A percentile compares a stretch with the other conserved stretches of the same genome.
These are phyloP conservation scores for Aspergillus sojae DNA, from an alignment of 2,329 filamentous ascomycete genomes.

Conservation along the genomic window DNA sequence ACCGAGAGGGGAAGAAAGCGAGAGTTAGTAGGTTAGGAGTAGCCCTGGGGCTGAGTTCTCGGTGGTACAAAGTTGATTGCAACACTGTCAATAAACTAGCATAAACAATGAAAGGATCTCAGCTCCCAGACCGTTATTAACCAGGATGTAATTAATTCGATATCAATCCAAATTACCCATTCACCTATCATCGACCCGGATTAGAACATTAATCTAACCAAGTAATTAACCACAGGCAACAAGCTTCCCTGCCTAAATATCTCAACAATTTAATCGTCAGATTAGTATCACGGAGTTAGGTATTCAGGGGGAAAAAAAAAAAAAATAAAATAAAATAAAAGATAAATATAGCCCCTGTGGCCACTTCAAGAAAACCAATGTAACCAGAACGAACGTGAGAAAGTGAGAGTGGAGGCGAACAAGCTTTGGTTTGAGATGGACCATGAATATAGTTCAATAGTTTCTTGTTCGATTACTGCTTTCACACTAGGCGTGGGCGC, in stretches of 20 bases:
- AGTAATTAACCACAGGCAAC: neutral
- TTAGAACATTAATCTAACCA: neutral
- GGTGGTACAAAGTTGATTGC: neutral
- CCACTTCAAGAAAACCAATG: neutral
- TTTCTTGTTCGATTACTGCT: neutral
- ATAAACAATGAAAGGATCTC: neutral
- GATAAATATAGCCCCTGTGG: neutral
- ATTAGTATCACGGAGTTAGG: neutral
- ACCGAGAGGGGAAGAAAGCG: no score
- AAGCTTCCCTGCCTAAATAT: neutral
- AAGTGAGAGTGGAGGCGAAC: neutral
- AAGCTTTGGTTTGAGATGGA: neutral
- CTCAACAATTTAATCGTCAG: neutral
- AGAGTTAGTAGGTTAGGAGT: no score
- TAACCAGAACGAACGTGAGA: neutral
- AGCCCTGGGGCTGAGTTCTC: neutral
- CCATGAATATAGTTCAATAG: constrained; percentile 4
- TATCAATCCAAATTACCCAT: neutral
- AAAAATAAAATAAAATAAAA: neutral
- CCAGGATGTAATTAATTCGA: neutral
- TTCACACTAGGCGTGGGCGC: neutral
- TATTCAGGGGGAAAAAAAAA: neutral
- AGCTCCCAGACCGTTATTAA: neutral
- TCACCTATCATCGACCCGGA: neutral
- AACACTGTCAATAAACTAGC: neutral